Base-by-base conservation (phyloP, 2,329 filamentous ascomycete genomes). In the Botrytis squamosa region DNA sequence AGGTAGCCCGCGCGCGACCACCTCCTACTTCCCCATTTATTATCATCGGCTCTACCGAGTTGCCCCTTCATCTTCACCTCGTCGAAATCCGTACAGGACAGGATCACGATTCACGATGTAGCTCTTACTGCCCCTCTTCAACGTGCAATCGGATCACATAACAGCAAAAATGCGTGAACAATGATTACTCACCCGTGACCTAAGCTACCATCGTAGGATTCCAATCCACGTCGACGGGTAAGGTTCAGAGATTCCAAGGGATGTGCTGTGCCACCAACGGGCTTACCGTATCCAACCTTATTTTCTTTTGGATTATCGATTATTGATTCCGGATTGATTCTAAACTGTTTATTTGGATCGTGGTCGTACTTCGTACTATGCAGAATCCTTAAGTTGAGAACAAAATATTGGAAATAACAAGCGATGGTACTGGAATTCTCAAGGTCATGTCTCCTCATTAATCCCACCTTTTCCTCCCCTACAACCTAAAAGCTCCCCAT, bases 251-350 rank as follows among this genome's bases (percentile, higher is more conserved):
- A 42, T 22, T 68, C 49, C 49, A 57, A 36, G 44, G 64, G 49
- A 42, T 57, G 7, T 44, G 16, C 62, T 59, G 62, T 59, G 62
- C 70, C 70, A n/a, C 38, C 64, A 66, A 59, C 52, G 29, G 29
- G 70, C 63, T n/a, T 72, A 38, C 52, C 52, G 52, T 38, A 44
- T 49, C 20, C 20, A 60, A 62, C 40, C 55, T 68, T 68, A 72
- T 57, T 57, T 38, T 67, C 33, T 18, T 33, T 57, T 33, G 18
- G n/a, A 49, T 55, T 42, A 33, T 40, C 20, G n/a, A 55, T 55
- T 55, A n/a, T n/a, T 3, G 29, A 25, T 62, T 62, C 36, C 38
- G 59, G n/a, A 29, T 55, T 62, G 33, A 62, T 16, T 38, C 12
- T 25, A 6, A 55, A 62, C 14, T 16, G 6, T 38, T 12, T 38